These are phyloP conservation scores for Chrysosporium keratinophilum DNA, from an alignment of 2,329 filamentous ascomycete genomes.

Conservation along the genomic window DNA sequence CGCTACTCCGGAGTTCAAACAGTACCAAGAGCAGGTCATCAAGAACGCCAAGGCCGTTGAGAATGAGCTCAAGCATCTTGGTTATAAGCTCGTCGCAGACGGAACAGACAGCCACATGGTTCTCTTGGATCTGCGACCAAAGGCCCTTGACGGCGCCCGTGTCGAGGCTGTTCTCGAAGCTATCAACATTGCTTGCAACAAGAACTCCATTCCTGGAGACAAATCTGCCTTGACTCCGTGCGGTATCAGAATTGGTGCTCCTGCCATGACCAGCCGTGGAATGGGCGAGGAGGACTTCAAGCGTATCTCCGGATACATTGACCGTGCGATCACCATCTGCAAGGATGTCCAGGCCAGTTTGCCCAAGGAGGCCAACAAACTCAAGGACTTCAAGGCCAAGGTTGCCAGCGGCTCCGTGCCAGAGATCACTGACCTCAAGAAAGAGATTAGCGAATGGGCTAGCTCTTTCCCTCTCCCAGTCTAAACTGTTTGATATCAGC, in stretches of 20 bases:
- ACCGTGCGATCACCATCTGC: conserved; percentile 77
- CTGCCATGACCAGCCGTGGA: conserved; percentile 93
- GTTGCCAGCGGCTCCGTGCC: conserved; percentile 65
- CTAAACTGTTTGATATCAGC: conserved; percentile 21
- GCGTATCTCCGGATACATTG: conserved; percentile 80
- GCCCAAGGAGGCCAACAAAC: conserved; percentile 96
- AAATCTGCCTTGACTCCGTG: conserved; percentile 91
- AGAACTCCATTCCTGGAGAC: conserved; percentile 96
- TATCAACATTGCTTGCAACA: conserved; percentile 99
- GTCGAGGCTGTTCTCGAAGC: conserved; percentile 94
- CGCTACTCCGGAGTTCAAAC: conserved; percentile 76
- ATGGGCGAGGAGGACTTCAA: conserved; percentile 89
- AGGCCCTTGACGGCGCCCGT: conserved; percentile 77
- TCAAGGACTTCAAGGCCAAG: conserved; percentile 98
- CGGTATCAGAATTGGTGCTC: conserved; percentile 91
- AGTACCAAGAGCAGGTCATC: conserved; percentile 84
- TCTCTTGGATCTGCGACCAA: conserved; percentile 79
- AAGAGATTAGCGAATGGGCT: conserved; percentile 84
- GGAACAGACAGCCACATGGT: conserved; percentile 98
- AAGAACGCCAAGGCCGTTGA: conserved; percentile 85
- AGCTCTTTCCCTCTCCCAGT: conserved; percentile 78
- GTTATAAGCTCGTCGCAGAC: conserved; percentile 82
- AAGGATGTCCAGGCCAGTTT: conserved; percentile 74
- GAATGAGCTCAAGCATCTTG: conserved; percentile 55
- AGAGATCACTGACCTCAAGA: conserved; percentile 74